Evolutionary conservation across 2,329 filamentous ascomycete species (phyloP).

Genomic region (Neopestalotiopsis clavispora): DNA sequence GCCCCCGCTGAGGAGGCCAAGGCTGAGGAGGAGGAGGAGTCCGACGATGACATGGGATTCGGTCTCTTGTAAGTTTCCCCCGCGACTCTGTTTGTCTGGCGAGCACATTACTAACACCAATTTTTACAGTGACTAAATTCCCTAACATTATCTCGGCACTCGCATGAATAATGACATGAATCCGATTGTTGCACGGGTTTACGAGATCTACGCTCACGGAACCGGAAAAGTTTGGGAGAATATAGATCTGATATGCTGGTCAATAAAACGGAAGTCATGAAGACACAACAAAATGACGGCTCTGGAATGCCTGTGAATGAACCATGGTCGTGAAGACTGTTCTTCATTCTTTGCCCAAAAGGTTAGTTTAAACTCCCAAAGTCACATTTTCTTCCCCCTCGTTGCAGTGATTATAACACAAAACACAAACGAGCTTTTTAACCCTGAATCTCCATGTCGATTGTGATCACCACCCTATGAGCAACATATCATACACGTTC

Average conservation of each 20-base stretch:
- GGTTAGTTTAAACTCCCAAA: slow-evolving; percentile 47
- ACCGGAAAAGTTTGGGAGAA: slow-evolving; percentile 33
- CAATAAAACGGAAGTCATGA: slow-evolving; percentile 37
- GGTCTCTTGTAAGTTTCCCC: slow-evolving; percentile 70
- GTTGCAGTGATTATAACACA: slow-evolving; percentile 62
- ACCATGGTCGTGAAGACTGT: not conserved
- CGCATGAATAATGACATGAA: slow-evolving; percentile 39
- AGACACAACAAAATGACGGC: not conserved
- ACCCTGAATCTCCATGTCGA: slow-evolving; percentile 66
- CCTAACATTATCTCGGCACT: slow-evolving; percentile 43
- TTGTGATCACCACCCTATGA: slow-evolving; percentile 64
- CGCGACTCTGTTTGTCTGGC: not conserved
- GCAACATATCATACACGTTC: slow-evolving; percentile 38
- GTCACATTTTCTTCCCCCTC: slow-evolving; percentile 5
- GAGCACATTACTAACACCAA: slow-evolving; percentile 42
- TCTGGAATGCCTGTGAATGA: not conserved
- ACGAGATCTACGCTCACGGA: slow-evolving; percentile 38
- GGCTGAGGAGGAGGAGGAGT: slow-evolving; percentile 72
- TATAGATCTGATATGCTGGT: slow-evolving; percentile 53
- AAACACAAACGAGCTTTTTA: slow-evolving; percentile 68
- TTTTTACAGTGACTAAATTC: slow-evolving; percentile 55
- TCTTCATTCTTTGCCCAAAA: slow-evolving; percentile 34
- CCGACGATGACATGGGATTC: slow-evolving; percentile 72
- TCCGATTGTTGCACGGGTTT: slow-evolving; percentile 49
- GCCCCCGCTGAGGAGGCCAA: slow-evolving; percentile 59